Evolutionary conservation across 2,329 filamentous ascomycete genomes (phyloP).

Genomic region (Pseudogymnoascus sp.): DNA sequence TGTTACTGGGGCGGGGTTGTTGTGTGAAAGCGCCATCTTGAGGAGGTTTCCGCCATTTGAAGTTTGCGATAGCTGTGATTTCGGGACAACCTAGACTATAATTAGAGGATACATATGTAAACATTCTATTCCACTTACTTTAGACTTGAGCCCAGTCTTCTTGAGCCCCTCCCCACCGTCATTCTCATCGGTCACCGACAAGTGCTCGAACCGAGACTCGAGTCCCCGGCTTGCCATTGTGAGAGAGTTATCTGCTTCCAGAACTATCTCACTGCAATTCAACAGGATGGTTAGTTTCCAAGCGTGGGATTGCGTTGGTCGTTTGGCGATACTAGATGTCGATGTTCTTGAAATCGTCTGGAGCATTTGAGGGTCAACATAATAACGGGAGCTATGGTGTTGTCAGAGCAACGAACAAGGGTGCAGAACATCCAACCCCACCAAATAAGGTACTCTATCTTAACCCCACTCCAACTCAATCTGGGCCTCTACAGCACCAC

Average conservation of each 20-base stretch:
- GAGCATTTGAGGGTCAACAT: slow-evolving; percentile 3
- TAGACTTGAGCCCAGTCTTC: slow-evolving; percentile 58
- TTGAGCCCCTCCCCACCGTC: slow-evolving; percentile 50
- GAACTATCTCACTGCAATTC: background rate
- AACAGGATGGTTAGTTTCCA: background rate
- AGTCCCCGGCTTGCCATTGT: slow-evolving; percentile 68
- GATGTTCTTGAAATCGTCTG: background rate
- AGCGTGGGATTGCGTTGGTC: background rate
- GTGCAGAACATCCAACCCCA: background rate
- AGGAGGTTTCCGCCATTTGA: slow-evolving; percentile 71
- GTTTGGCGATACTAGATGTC: slow-evolving; percentile 7
- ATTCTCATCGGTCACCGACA: slow-evolving; percentile 87
- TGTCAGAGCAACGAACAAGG: slow-evolving; percentile 10
- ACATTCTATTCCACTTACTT: slow-evolving; percentile 49
- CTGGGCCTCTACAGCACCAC: background rate
- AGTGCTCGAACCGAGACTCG: slow-evolving; percentile 81
- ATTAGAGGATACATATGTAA: slow-evolving; percentile 15
- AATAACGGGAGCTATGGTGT: slow-evolving; percentile 5
- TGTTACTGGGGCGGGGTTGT: slow-evolving; percentile 59
- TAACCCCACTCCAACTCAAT: slow-evolving; percentile 10
- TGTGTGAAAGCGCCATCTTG: slow-evolving; percentile 76
- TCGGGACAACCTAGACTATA: slow-evolving; percentile 39
- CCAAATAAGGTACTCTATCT: background rate
- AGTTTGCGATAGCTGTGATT: slow-evolving; percentile 41
- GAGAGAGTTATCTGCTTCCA: background rate